These are phyloP conservation scores for Cadophora malorum DNA, from an alignment of 2,329 filamentous ascomycete species.

Conservation along the genomic window DNA sequence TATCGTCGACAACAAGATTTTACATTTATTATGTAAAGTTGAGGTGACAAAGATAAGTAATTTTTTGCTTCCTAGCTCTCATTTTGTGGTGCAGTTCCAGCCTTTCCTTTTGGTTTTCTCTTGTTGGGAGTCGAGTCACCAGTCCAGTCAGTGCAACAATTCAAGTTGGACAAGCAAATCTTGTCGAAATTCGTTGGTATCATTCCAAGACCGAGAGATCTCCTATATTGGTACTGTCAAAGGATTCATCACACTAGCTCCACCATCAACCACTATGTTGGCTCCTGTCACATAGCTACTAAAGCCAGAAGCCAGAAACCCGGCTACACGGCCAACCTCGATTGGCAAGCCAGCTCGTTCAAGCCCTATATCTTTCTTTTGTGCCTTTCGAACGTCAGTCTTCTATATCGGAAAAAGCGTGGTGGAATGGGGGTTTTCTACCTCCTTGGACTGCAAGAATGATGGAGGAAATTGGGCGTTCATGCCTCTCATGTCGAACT, in stretches of 20 bases:
- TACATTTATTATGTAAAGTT: background rate
- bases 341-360: slow-evolving; percentile 63
- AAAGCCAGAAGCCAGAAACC: slow-evolving; percentile 68
- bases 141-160: background rate
- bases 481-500: slow-evolving; percentile 58
- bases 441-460: slow-evolving; percentile 56
- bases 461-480: slow-evolving; percentile 61
- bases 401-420: background rate
- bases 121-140: background rate
- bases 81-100: too few species aligned
- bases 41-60: too few species aligned
- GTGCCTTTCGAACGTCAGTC: slow-evolving; percentile 43
- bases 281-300: slow-evolving; percentile 67
- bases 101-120: background rate
- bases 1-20: background rate
- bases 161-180: background rate
- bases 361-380: slow-evolving; percentile 60
- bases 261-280: slow-evolving; percentile 68
- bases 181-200: background rate
- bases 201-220: background rate
- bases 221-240: slow-evolving; percentile 49
- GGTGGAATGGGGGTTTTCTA: slow-evolving; percentile 26
- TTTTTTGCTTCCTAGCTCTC: background rate
- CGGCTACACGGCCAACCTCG: slow-evolving; percentile 65
- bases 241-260: slow-evolving; percentile 54